Conservation (phyloP, 2,329 filamentous ascomycete genomes). For the Aspergillus sojae region DNA sequence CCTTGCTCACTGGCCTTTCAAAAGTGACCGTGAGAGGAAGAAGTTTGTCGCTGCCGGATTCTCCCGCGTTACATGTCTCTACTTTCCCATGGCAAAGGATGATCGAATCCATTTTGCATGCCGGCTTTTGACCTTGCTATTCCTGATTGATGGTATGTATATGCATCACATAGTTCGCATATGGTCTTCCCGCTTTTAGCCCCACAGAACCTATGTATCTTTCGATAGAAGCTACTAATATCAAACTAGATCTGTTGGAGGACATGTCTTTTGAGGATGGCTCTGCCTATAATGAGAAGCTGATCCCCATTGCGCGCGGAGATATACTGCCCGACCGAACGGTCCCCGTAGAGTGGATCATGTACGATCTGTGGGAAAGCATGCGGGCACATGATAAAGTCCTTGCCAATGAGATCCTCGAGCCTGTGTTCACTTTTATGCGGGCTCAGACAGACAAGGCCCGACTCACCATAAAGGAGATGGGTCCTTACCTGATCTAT, state of each 20-base stretch:
- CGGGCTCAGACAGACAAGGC: neutral
- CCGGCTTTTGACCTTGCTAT: neutral
- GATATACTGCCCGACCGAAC: neutral
- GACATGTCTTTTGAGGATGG: constrained; percentile 5
- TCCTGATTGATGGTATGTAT: neutral
- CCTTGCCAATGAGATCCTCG: neutral
- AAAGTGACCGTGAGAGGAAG: too few relatives aligned
- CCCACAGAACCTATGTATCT: neutral
- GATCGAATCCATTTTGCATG: too few relatives aligned
- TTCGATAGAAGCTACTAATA: too few relatives aligned
- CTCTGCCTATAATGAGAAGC: neutral
- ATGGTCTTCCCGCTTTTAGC: accelerated
- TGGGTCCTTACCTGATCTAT: neutral
- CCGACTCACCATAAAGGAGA: neutral
- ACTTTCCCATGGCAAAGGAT: too few relatives aligned
- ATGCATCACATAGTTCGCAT: neutral
- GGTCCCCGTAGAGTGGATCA: neutral
- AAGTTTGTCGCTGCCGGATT: too few relatives aligned
- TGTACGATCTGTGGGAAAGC: neutral
- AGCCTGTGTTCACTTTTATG: neutral
- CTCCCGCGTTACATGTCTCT: too few relatives aligned
- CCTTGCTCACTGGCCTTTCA: too few relatives aligned
- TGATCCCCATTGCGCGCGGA: neutral
- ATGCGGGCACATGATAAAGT: neutral
- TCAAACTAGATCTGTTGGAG: neutral